phyloP scores from a whole-genome alignment of 2,329 filamentous ascomycete genomes.

The Aschersonia sp. region DNA sequence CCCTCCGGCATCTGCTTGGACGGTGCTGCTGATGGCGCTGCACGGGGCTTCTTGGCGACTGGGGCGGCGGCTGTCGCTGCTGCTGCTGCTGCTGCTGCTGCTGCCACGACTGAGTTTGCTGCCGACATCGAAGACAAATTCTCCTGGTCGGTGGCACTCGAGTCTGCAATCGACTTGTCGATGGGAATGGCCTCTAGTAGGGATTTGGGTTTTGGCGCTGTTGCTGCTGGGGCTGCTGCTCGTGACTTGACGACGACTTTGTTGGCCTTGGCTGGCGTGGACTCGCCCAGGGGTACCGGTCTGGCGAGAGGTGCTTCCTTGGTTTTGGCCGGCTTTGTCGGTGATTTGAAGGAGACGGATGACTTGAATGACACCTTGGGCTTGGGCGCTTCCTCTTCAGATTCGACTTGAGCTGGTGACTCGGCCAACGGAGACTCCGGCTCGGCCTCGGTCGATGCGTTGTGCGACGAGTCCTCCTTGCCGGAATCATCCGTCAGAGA shows the following conservation, averaged over 20 bases:
- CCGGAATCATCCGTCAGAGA: slow-evolving; percentile 28
- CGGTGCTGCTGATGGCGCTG: too few species aligned
- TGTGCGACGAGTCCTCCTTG: slow-evolving; percentile 12
- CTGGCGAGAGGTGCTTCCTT: slow-evolving; percentile 28
- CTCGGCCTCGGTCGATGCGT: slow-evolving; percentile 11
- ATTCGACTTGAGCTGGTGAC: slow-evolving; percentile 4
- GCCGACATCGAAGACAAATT: slow-evolving; percentile 6
- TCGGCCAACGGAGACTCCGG: slow-evolving; percentile 12
- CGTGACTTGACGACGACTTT: slow-evolving; percentile 6
- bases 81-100: slow-evolving; percentile 5
- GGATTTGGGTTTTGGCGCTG: slow-evolving; percentile 2
- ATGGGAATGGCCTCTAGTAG: slow-evolving; percentile 9
- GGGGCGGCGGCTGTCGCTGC: slow-evolving; percentile 3
- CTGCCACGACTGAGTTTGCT: not conserved
- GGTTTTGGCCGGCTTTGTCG: slow-evolving; percentile 18
- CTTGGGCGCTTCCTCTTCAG: slow-evolving; percentile 11
- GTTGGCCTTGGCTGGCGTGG: slow-evolving; percentile 30
- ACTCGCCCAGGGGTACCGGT: slow-evolving; percentile 28
- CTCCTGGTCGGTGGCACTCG: slow-evolving; percentile 15
- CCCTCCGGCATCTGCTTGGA: slow-evolving; percentile 9
- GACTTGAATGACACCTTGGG: slow-evolving; percentile 5
- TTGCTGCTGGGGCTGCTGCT: not conserved
- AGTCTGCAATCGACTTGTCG: slow-evolving; percentile 26
- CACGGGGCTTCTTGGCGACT: not conserved
- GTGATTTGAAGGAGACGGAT: slow-evolving; percentile 1